Percentiles rank a stretch among this genome's conserved stretches.
Evolutionary conservation across 768 basidiomycete genomes (phyloP).

Genomic region (Coprinopsis cinerea): DNA sequence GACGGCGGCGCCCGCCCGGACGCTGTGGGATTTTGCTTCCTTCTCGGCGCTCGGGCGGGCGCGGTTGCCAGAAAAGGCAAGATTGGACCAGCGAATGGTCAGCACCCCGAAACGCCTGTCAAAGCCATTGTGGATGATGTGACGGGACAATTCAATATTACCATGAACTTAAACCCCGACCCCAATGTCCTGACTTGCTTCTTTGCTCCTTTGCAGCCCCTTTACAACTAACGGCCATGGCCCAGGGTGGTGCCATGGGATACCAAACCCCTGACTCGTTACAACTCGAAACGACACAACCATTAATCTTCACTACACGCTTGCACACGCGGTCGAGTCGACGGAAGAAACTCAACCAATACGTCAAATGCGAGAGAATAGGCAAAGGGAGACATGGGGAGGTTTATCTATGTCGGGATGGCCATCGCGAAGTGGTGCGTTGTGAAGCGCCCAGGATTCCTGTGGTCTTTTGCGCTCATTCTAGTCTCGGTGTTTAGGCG

Average conservation of each 20-base stretch:
- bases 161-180: background rate
- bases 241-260: background rate
- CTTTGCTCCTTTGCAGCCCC: background rate
- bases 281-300: background rate
- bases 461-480: background rate
- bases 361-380: conserved; percentile 37
- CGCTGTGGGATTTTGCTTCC: too few species aligned
- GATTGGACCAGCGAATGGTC: background rate
- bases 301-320: conserved; percentile 28
- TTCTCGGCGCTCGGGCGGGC: too few species aligned
- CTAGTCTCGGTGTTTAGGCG: conserved; percentile 37
- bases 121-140: background rate
- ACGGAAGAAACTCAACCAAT: conserved; percentile 59
- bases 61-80: background rate
- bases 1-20: too few species aligned
- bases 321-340: conserved; percentile 25
- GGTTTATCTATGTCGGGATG: conserved; percentile 61
- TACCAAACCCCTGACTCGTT: background rate
- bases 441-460: background rate
- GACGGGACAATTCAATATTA: background rate
- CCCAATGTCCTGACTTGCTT: background rate
- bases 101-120: background rate
- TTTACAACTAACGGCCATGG: background rate
- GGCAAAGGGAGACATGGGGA: conserved; percentile 48
- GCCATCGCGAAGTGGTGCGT: conserved; percentile 39